Evolutionary conservation across 768 basidiomycete genomes (phyloP).

Genomic region (Auricularia sp.): DNA sequence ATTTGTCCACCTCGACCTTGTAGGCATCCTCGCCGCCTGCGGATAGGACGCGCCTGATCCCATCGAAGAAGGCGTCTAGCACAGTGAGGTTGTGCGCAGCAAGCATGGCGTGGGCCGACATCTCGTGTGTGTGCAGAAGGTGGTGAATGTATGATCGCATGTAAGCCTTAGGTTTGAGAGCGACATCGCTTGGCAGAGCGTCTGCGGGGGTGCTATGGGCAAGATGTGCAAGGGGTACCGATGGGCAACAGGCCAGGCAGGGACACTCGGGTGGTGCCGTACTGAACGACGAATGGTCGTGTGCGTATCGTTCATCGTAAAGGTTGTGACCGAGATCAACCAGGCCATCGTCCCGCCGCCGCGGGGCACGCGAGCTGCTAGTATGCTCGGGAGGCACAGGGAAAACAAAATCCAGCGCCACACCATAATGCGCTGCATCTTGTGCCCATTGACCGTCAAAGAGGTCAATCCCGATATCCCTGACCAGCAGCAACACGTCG

Average conservation of each 20-base stretch:
- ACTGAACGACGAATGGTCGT: slow-evolving; percentile 47
- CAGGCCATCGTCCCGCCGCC: slow-evolving; percentile 16
- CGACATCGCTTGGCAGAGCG: slow-evolving; percentile 24
- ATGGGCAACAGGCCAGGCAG: slow-evolving; percentile 22
- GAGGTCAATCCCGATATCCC: slow-evolving; percentile 59
- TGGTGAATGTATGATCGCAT: slow-evolving; percentile 73
- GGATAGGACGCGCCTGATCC: slow-evolving; percentile 31
- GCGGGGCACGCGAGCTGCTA: slow-evolving; percentile 1
- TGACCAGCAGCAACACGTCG: slow-evolving; percentile 59
- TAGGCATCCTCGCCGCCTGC: slow-evolving; percentile 24
- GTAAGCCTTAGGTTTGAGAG: slow-evolving; percentile 15
- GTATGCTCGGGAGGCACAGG: slow-evolving; percentile 28
- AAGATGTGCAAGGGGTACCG: slow-evolving; percentile 9
- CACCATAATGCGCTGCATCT: slow-evolving; percentile 53
- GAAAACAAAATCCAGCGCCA: slow-evolving; percentile 74
- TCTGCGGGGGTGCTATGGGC: slow-evolving; percentile 14
- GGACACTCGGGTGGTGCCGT: slow-evolving; percentile 4
- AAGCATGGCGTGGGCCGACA: slow-evolving; percentile 73
- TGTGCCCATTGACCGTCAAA: slow-evolving; percentile 71
- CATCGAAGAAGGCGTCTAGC: slow-evolving; percentile 52
- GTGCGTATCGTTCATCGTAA: slow-evolving; percentile 46
- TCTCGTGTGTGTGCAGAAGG: slow-evolving; percentile 80
- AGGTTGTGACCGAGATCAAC: slow-evolving; percentile 62
- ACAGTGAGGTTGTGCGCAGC: slow-evolving; percentile 67
- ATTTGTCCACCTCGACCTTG: slow-evolving; percentile 28